phyloP scores from a whole-genome alignment of 1,139 yeast genomes.

The Blastobotrys indianensis region DNA sequence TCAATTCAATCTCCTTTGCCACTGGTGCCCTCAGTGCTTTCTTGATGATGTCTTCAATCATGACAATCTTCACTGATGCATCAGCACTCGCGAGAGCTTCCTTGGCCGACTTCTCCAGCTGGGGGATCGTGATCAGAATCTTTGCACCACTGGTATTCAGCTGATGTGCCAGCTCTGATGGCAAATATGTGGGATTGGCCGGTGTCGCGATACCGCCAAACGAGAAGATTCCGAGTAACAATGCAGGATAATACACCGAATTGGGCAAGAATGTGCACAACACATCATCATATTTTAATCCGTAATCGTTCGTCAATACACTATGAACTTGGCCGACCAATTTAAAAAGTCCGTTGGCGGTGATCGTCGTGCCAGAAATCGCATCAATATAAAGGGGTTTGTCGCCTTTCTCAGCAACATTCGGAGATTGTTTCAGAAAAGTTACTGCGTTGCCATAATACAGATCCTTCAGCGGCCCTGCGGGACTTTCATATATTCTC shows the following conservation, averaged over 20 bases:
- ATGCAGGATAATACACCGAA: slow-evolving; percentile 26
- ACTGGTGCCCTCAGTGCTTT: neutral
- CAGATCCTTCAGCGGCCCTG: slow-evolving; percentile 16
- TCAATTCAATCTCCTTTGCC: slow-evolving; percentile 13
- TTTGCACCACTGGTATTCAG: slow-evolving; percentile 28
- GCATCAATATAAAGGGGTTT: slow-evolving; percentile 26
- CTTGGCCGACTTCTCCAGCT: slow-evolving; percentile 3
- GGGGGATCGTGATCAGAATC: slow-evolving; percentile 22
- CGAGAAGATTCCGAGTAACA: slow-evolving; percentile 32
- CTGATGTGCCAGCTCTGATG: slow-evolving; percentile 36
- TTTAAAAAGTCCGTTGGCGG: slow-evolving; percentile 21
- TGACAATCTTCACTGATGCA: slow-evolving; percentile 12
- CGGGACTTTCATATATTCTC: slow-evolving; percentile 17
- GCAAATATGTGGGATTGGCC: slow-evolving; percentile 33
- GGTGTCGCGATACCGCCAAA: slow-evolving; percentile 36
- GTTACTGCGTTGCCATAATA: slow-evolving; percentile 23
- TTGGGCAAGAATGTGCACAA: slow-evolving; percentile 32
- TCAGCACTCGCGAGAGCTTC: slow-evolving; percentile 6
- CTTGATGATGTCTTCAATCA: slow-evolving; percentile 18
- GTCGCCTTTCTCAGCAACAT: slow-evolving; percentile 12
- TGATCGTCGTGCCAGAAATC: slow-evolving; percentile 20
- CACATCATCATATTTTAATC: slow-evolving; percentile 29
- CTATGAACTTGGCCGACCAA: slow-evolving; percentile 23
- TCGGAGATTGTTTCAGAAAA: slow-evolving; percentile 20
- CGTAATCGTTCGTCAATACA: slow-evolving; percentile 22